Evolutionary conservation across 1,284 basidiomycete species (phyloP).

Genomic region (Kwoniella shivajii): DNA sequence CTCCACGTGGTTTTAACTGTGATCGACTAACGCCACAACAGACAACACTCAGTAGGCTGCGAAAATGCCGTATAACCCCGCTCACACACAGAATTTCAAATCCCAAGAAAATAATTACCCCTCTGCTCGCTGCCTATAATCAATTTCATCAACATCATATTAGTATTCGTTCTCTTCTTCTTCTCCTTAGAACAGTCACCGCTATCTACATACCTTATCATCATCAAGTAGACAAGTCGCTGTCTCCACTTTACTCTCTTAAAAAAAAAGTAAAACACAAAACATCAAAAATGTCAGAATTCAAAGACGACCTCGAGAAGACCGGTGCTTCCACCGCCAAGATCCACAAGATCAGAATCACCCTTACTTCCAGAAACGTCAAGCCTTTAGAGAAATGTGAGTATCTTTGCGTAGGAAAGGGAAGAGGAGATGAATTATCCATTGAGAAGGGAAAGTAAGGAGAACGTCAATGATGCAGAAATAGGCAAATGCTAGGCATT

Average conservation of each 20-base stretch:
- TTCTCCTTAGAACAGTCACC: slow-evolving; percentile 22
- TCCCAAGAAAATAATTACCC: neutral
- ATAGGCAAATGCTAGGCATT: too few species aligned
- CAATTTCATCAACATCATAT: neutral
- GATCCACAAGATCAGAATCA: slow-evolving; percentile 99
- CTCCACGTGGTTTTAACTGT: neutral
- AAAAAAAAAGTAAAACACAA: slow-evolving; percentile 1
- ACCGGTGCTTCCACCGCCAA: slow-evolving; percentile 83
- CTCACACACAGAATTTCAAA: neutral
- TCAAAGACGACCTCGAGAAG: slow-evolving; percentile 93
- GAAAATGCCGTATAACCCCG: slow-evolving; percentile 8
- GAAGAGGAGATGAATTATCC: neutral
- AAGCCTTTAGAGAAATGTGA: slow-evolving; percentile 98
- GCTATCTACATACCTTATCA: slow-evolving; percentile 11
- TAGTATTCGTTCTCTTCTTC: slow-evolving; percentile 2
- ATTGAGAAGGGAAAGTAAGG: neutral
- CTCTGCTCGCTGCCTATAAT: neutral
- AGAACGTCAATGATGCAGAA: too few species aligned
- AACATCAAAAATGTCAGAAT: slow-evolving; percentile 88
- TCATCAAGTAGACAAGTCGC: slow-evolving; percentile 30
- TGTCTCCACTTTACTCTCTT: too few species aligned
- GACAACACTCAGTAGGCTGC: neutral
- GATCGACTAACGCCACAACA: neutral
- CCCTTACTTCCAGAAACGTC: slow-evolving; percentile 96
- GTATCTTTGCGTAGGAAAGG: slow-evolving; percentile 35